Base-by-base conservation (phyloP, 2,329 filamentous ascomycete genomes). In the Aspergillus unguis region DNA sequence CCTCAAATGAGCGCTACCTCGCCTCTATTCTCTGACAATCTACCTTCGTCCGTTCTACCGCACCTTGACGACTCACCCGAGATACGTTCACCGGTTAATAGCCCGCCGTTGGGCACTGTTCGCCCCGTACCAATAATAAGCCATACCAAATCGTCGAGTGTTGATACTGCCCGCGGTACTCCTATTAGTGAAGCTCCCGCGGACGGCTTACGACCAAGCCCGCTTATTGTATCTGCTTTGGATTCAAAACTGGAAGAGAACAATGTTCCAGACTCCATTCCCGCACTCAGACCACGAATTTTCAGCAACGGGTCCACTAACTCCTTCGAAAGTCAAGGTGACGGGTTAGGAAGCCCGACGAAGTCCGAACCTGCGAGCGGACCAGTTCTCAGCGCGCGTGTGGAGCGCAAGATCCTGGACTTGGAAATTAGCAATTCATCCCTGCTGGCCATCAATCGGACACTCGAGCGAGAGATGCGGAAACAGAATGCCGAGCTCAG, bases 371-470 rank as follows among this genome's bases (percentile, higher is more conserved):
- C 62, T 1, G 66, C 78, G 6, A 76, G 87, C 56, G 91, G 95
- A 55, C 78, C 90, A 5, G 90, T 94, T 8, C 83, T 87, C n/a
- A 94, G 90, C 67, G 94, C 94, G 10, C 84, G 94, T 29, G 83
- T 90, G 33, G 94, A 97, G 71, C 84, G 94, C 56, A 99, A 97
- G 75, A 92, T 99, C 1, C 83, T 97, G 60, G 94, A 99, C 68
- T 77, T 99, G 5, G 90, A 99, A 68, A 99, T 99, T 58, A 96
- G 88, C 50, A 99, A 99, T 65, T 94, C 90, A 1, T 96, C 92
- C 1, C 80, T 99, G 3, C 83, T 96, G 52, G 94, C 94, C 37
- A 97, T 99, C 73, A 99, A 99, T 67, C 82, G 92, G 48, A 94
- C 91, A 0, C 76, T 99, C 0, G 94, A 99, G 73, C 84, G 90